Percentiles rank a stretch among this genome's conserved stretches.
Evolutionary conservation across 352 stramenopile genomes (phyloP).

Genomic region (Thalassiosira ordinaria): DNA sequence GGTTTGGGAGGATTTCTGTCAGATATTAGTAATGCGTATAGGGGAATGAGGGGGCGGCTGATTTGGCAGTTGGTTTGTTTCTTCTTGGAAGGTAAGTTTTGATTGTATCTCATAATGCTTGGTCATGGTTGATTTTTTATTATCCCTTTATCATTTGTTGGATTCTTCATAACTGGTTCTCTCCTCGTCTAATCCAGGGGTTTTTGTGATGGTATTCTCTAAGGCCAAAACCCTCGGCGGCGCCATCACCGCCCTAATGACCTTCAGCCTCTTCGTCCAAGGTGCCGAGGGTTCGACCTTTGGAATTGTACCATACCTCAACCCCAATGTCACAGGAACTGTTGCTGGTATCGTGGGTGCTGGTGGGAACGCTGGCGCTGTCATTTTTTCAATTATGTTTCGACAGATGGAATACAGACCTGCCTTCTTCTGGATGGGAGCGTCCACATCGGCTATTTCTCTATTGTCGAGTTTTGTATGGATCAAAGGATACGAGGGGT

Average conservation of each 20-base stretch:
- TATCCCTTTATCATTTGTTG: too few species aligned
- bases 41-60: slow-evolving; percentile 89
- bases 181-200: neutral
- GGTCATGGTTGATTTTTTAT: neutral
- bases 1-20: slow-evolving; percentile 88
- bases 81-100: slow-evolving; percentile 77
- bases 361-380: slow-evolving; percentile 83
- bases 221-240: slow-evolving; percentile 82
- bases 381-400: slow-evolving; percentile 73
- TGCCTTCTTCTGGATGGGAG: slow-evolving; percentile 79
- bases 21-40: slow-evolving; percentile 86
- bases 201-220: slow-evolving; percentile 74
- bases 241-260: slow-evolving; percentile 87
- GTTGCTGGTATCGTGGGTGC: slow-evolving; percentile 85
- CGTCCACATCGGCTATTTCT: slow-evolving; percentile 19
- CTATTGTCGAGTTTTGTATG: slow-evolving; percentile 46
- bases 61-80: slow-evolving; percentile 87
- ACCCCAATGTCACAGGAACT: slow-evolving; percentile 69
- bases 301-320: slow-evolving; percentile 85
- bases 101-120: too few species aligned
- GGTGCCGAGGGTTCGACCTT: slow-evolving; percentile 73
- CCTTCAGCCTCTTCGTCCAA: slow-evolving; percentile 89
- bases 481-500: slow-evolving; percentile 53
- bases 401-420: slow-evolving; percentile 56
- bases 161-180: neutral